Conservation (phyloP, 805 yeast genomes). For the Hanseniaspora vineae region DNA sequence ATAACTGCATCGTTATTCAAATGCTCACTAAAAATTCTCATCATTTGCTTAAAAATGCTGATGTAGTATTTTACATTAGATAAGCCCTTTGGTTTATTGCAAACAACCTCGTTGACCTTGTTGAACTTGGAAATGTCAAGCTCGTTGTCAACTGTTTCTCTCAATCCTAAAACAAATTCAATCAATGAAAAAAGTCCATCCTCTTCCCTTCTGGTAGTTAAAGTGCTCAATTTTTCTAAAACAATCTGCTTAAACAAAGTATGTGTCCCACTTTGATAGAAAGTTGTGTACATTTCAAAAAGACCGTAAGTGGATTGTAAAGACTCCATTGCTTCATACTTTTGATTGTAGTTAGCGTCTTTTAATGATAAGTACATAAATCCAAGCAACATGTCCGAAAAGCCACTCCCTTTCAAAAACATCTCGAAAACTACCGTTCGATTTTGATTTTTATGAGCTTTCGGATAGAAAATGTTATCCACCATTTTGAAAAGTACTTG, state of each 20-base stretch:
- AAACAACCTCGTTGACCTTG: conserved; percentile 50
- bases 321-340: conserved; percentile 17
- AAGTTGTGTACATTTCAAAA: conserved; percentile 43
- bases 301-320: conserved; percentile 57
- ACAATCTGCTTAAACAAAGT: conserved; percentile 35
- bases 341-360: conserved; percentile 20
- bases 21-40: conserved; percentile 36
- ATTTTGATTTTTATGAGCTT: conserved; percentile 11
- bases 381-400: conserved; percentile 42
- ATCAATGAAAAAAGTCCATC: conserved; percentile 66
- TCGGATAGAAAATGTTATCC: conserved; percentile 9
- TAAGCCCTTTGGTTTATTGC: conserved; percentile 46
- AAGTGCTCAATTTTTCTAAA: conserved; percentile 34
- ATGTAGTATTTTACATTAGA: conserved; percentile 38
- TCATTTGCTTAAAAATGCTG: conserved; percentile 51
- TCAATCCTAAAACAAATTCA: conserved; percentile 63
- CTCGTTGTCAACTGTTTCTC: conserved; percentile 48
- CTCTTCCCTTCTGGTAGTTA: conserved; percentile 39
- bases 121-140: conserved; percentile 53
- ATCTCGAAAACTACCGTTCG: conserved; percentile 31
- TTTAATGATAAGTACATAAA: conserved; percentile 26
- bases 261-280: conserved; percentile 38
- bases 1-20: conserved; percentile 50
- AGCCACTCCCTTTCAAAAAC: conserved; percentile 53
- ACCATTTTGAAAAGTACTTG: conserved; percentile 13